Conservation (phyloP, 495 filamentous ascomycete species). For the Corynascus novoguineensis region DNA sequence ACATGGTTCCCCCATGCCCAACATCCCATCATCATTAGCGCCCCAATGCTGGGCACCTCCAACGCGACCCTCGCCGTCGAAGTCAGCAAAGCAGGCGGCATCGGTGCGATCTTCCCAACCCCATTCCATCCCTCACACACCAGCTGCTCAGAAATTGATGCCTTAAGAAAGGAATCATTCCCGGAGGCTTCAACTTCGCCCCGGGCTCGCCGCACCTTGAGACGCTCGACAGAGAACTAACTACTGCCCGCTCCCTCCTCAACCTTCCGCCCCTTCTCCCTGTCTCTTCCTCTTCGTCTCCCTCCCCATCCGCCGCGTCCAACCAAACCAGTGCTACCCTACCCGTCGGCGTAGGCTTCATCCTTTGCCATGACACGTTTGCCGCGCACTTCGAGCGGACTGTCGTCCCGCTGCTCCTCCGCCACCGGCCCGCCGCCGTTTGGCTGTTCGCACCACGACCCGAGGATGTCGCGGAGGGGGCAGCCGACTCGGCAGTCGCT, state of each 20-base stretch:
- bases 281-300: too few relatives aligned
- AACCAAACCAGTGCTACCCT: conserved; percentile 14
- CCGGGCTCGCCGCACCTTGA: conserved; percentile 25
- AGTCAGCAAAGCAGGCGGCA: conserved; percentile 61
- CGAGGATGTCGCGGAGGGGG: conserved; percentile 31
- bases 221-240: conserved; percentile 35
- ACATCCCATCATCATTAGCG: conserved; percentile 57
- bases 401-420: conserved; percentile 33
- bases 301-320: conserved; percentile 12
- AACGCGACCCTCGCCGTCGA: conserved; percentile 58
- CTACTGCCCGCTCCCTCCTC: conserved; percentile 26
- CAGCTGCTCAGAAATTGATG: not conserved
- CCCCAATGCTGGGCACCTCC: conserved; percentile 67
- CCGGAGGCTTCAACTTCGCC: conserved; percentile 32
- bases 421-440: conserved; percentile 56
- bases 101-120: conserved; percentile 38
- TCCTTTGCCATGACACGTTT: conserved; percentile 29
- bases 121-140: not conserved
- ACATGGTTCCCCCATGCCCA: conserved; percentile 53
- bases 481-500: not conserved
- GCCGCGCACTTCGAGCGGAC: conserved; percentile 29
- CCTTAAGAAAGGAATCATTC: conserved; percentile 34
- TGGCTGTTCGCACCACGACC: conserved; percentile 68
- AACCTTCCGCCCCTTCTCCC: not conserved
- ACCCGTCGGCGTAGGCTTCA: conserved; percentile 38